Evolutionary conservation across 192 early-diverging fungal genomes (phyloP), one percentile per base, ranked within the genome.

Genomic region (Gonapodya prolifera): DNA sequence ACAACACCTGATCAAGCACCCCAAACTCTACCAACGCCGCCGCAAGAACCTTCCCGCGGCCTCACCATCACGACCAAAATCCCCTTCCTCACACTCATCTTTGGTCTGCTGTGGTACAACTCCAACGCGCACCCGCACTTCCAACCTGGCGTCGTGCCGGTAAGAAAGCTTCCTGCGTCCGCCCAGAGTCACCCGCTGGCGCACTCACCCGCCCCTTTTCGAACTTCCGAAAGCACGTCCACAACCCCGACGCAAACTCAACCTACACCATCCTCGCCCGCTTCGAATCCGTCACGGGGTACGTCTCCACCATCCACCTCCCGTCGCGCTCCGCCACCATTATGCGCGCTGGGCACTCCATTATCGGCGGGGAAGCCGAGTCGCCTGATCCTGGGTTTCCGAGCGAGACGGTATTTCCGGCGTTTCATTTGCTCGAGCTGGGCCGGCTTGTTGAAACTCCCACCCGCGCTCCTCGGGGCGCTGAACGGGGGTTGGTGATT

Each of bases 371-470:
- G n/a, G 82, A 61, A 8, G 45, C 45, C 8, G 45, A 61, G 23
- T 61, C 8, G 8, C 23, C 88, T 34, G 95, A 89, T 85, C 82
- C 83, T 29, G 74, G 83, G 1, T 88, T 90, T 1, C 30, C 75
- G 34, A 79, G 80, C 1, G 92, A 93, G 73, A 92, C 92, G 0
- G 87, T 93, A 13, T 97, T 93, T 86, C 89, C 87, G 31, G 81
- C 87, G 0, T 95, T 97, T 78, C 94, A 97, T 83, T 91, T 90
- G 78, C 84, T 92, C 70, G 92, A 93, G 79, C 93, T 92, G 84
- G 91, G 87, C 70, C 84, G 86, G 23, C 84, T 87, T 70, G 79
- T 88, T 69, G 69, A 83, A 45, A 23, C 77, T 34, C 78, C 33
- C 79, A 79, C 70, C 75, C 69, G 76, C 70, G 69, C 2, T 36